Base-by-base conservation (phyloP, 2,329 filamentous ascomycete species). In the Epichloe amarillans region DNA sequence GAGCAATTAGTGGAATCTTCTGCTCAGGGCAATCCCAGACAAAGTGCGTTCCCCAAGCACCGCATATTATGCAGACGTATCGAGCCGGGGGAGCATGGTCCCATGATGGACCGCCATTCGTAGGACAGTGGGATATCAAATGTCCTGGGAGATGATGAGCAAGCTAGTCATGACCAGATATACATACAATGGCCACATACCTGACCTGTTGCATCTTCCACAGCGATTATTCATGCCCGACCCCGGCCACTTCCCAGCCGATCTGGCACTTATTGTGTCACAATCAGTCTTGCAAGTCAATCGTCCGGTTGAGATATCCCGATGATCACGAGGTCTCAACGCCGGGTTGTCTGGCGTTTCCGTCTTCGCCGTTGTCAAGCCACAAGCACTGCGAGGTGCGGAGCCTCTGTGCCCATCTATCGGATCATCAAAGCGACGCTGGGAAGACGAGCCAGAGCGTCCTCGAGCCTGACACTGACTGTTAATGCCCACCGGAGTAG, bases 1-100 rank as follows among this genome's bases (percentile, higher is more conserved):
- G 4, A 7, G 26, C 46, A 40, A 23, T 21, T 36, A 11, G 15
- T 10, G 15, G n/a, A 41, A 12, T 15, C 17, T 4, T 35, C 46
- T 17, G 38, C 37, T 43, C 14, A 6, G 38, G 19, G 39, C 51
- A 52, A 15, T 50, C 21, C 51, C 47, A 52, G 5, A 50, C 51
- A 35, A n/a, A 47, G 23, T 52, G 51, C 5, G 5, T 19, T 7
- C 47, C 51, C 11, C 17, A 43, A 5, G 26, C 15, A 33, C 47
- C 47, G 21, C 51, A 52, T 33, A 52, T 33, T 7, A 15, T 30
- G 39, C 51, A 52, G 17, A 50, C 44, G 21, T 50, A 53, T n/a
- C 44, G 49, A 19, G 23, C 39, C 5, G 45, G 52, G 41, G 41
- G 48, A 17, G 41, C 30, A 19, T 19, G 14, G 23, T 50, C 35